A percentile compares a stretch with the other conserved stretches of the same genome.
phyloP scores from a whole-genome alignment of 768 basidiomycete genomes.

The Psilocybe subaeruginosa region DNA sequence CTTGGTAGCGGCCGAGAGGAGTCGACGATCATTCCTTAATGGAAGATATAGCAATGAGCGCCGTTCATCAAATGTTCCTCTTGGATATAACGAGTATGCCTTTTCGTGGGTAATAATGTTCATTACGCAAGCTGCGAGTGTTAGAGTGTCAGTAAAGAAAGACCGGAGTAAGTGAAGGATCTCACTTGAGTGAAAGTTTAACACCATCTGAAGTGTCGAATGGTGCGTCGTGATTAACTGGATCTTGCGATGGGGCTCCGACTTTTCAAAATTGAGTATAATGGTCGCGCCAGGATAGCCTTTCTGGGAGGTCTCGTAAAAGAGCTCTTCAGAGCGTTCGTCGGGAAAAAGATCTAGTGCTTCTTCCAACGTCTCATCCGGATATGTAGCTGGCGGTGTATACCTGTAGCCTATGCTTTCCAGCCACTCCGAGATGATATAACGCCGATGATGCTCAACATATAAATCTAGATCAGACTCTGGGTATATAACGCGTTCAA shows the following conservation, averaged over 20 bases:
- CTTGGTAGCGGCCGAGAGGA: slow-evolving; percentile 22
- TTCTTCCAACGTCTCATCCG: slow-evolving; percentile 1
- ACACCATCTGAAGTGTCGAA: slow-evolving; percentile 36
- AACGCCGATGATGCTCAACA: slow-evolving; percentile 30
- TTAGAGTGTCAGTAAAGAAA: too few species aligned
- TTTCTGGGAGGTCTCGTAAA: slow-evolving; percentile 3
- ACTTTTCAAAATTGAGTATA: slow-evolving; percentile 33
- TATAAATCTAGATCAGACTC: slow-evolving; percentile 22
- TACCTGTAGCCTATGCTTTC: slow-evolving; percentile 20
- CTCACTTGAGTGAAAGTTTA: slow-evolving; percentile 49
- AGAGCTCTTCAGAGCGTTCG: background rate
- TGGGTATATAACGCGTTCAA: slow-evolving; percentile 10
- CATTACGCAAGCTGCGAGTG: slow-evolving; percentile 39
- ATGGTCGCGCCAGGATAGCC: slow-evolving; percentile 24
- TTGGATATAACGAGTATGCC: slow-evolving; percentile 45
- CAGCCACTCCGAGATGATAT: slow-evolving; percentile 38
- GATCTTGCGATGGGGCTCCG: slow-evolving; percentile 25
- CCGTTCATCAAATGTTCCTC: slow-evolving; percentile 37
- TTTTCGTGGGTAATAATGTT: slow-evolving; percentile 44
- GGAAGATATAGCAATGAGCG: slow-evolving; percentile 6
- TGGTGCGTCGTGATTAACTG: slow-evolving; percentile 40
- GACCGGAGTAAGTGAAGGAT: slow-evolving; percentile 1
- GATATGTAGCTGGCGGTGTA: slow-evolving; percentile 3
- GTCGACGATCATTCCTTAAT: background rate
- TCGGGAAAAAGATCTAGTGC: background rate